These are phyloP conservation scores for Vigna reflexopilosa DNA, from an alignment of 306 rosid genomes.

Conservation along the genomic window DNA sequence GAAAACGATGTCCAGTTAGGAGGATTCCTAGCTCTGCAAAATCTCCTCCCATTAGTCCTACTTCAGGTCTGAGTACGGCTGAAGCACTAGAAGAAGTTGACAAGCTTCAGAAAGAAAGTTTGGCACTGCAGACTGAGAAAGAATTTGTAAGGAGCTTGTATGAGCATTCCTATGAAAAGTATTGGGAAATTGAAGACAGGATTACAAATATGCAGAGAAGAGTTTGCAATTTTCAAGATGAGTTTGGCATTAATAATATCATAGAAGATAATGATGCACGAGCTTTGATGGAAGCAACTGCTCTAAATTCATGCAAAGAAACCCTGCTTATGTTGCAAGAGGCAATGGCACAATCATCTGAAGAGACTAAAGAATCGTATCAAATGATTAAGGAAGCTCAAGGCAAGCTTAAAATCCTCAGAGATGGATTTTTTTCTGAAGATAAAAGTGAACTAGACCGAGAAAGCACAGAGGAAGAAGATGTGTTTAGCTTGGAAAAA, in stretches of 20 bases:
- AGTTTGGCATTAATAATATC: constrained; percentile 56
- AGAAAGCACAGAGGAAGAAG: constrained; percentile 49
- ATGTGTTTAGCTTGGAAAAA: constrained; percentile 41
- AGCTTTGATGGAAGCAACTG: constrained; percentile 78
- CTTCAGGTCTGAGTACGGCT: constrained; percentile 68
- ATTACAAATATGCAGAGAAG: constrained; percentile 70
- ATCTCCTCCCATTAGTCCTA: constrained; percentile 32
- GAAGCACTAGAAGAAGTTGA: constrained; percentile 74
- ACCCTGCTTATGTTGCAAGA: constrained; percentile 65
- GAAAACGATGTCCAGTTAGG: constrained; percentile 50
- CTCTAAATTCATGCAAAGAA: constrained; percentile 79
- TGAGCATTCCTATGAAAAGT: constrained; percentile 68
- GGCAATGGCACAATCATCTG: constrained; percentile 56
- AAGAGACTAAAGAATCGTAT: constrained; percentile 65
- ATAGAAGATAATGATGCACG: constrained; percentile 86
- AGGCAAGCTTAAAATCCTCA: constrained; percentile 56
- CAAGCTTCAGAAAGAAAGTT: constrained; percentile 77
- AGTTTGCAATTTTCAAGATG: constrained; percentile 74
- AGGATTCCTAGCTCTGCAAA: constrained; percentile 47
- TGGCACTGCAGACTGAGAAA: constrained; percentile 82
- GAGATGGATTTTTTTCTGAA: constrained; percentile 49
- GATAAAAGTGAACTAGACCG: constrained; percentile 20
- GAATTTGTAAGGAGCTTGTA: constrained; percentile 86
- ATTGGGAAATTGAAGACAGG: constrained; percentile 76
- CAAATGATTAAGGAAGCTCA: constrained; percentile 56